phyloP scores from a whole-genome alignment of 495 filamentous ascomycete species.

The Chaetomium cochliodes region DNA sequence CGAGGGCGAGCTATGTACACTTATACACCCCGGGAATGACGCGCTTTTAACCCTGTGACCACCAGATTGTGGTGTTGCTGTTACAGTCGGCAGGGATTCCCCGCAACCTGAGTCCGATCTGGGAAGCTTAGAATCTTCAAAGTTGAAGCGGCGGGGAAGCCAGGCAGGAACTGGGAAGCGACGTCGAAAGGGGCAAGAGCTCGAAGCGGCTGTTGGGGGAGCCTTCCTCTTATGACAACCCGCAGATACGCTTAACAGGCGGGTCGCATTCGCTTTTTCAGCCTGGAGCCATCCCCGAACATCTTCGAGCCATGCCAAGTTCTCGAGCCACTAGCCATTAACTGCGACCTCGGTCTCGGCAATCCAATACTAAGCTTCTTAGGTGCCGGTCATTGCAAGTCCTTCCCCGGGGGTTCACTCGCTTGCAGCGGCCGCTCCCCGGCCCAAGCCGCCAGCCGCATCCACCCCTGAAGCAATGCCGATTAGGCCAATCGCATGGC shows the following conservation, averaged over 20 bases:
- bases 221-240: conserved; percentile 14
- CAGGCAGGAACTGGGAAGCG: conserved; percentile 1
- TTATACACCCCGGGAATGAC: background rate
- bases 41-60: background rate
- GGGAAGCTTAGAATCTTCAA: background rate
- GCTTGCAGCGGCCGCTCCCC: background rate
- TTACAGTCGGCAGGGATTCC: conserved; percentile 10
- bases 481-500: conserved; percentile 6
- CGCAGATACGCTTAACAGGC: too few relatives aligned
- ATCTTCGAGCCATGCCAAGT: background rate
- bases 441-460: conserved; percentile 6
- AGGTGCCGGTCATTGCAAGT: background rate
- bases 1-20: background rate
- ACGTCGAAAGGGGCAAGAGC: conserved; percentile 13
- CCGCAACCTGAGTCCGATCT: conserved; percentile 5
- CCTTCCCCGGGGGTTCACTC: background rate
- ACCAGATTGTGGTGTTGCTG: background rate
- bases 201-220: conserved; percentile 7
- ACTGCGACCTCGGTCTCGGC: background rate
- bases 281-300: background rate
- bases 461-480: background rate
- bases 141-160: conserved; percentile 6
- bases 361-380: conserved; percentile 12
- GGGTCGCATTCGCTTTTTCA: conserved; percentile 1
- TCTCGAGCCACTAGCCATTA: background rate